Evolutionary conservation across 2,329 filamentous ascomycete genomes (phyloP), one percentile per base, ranked within the genome.

Genomic region (Alternaria postmessia): DNA sequence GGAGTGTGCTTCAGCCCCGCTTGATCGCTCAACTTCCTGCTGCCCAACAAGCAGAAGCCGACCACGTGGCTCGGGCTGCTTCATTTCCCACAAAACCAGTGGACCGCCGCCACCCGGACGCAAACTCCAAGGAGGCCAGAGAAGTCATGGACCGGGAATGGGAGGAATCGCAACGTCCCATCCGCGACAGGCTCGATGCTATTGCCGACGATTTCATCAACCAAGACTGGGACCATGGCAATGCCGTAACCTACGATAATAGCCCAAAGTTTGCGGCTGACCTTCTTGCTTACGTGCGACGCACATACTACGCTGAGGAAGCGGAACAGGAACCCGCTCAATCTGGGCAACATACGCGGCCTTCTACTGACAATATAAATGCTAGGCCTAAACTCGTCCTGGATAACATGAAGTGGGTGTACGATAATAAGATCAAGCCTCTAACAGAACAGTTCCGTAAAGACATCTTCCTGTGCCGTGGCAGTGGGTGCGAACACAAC

Each of bases 331-430:
- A 84, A 53, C 80, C 80, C 39, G 80, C 81, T 47, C 64, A 51
- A 16, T 36, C 43, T 14, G 56, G 47, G 7, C 49, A 57, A 20
- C 58, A 61, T 30, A 43, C 22, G 9, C 43, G 22, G 52, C 41
- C 46, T 20, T 39, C 56, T 32, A 59, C 66, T 62, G 53, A 65
- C 26, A 41, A 52, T 30, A 47, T 59, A 47, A 82, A 86, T 7
- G 86, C 83, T 67, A 87, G 84, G 26, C 84, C 87, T 73, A 89
- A 85, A 71, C 81, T 94, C 53, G 91, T 89, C 1, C 79, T 95
- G 66, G 91, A 94, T 73, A 93, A 94, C 71, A 93, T 95, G 91
- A 94, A 91, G 77, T 94, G 90, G 88, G 82, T 94, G 30, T 94
- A 91, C 74, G 91, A 94, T 70, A 87, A 86, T 66, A 93, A 92